phyloP scores from a whole-genome alignment of 2,329 filamentous ascomycete species.

The Diaporthe vexans region DNA sequence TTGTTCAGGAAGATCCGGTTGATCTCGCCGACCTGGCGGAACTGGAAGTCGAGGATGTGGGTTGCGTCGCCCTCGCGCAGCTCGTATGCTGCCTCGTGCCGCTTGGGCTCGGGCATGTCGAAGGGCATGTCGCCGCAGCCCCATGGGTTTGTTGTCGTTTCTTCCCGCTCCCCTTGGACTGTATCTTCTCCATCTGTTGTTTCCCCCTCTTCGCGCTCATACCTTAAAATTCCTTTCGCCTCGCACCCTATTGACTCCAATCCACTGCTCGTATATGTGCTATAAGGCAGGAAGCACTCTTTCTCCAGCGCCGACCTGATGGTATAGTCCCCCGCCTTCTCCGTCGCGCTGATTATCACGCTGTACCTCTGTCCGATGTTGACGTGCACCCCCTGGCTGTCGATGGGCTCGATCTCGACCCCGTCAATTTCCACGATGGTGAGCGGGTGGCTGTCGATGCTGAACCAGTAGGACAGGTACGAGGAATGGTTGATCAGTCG shows the following conservation, averaged over 20 bases:
- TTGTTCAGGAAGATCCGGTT: constrained; percentile 55
- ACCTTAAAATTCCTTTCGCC: constrained; percentile 50
- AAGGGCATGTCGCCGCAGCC: constrained; percentile 55
- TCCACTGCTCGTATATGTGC: constrained; percentile 49
- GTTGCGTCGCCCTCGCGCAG: constrained; percentile 48
- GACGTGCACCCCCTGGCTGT: constrained; percentile 53
- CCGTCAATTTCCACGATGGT: constrained; percentile 57
- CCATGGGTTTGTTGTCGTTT: constrained; percentile 41
- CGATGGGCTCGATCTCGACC: constrained; percentile 53
- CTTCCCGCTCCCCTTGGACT: neutral
- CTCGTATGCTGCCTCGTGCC: constrained; percentile 48
- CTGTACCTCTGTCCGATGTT: constrained; percentile 57
- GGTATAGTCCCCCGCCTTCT: constrained; percentile 51
- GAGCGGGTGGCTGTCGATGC: constrained; percentile 55
- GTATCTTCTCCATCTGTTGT: neutral
- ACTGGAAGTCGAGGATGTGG: constrained; percentile 53
- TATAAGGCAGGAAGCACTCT: constrained; percentile 53
- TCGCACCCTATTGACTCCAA: constrained; percentile 48
- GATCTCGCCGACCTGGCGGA: constrained; percentile 52
- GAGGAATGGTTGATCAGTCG: constrained; percentile 58
- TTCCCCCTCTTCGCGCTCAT: constrained; percentile 41
- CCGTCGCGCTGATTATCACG: constrained; percentile 53
- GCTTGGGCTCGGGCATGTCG: constrained; percentile 50
- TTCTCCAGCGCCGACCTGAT: constrained; percentile 53
- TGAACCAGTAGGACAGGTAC: constrained; percentile 55